Conservation (phyloP, 1,284 basidiomycete genomes). For the Amylostereum areolatum region DNA sequence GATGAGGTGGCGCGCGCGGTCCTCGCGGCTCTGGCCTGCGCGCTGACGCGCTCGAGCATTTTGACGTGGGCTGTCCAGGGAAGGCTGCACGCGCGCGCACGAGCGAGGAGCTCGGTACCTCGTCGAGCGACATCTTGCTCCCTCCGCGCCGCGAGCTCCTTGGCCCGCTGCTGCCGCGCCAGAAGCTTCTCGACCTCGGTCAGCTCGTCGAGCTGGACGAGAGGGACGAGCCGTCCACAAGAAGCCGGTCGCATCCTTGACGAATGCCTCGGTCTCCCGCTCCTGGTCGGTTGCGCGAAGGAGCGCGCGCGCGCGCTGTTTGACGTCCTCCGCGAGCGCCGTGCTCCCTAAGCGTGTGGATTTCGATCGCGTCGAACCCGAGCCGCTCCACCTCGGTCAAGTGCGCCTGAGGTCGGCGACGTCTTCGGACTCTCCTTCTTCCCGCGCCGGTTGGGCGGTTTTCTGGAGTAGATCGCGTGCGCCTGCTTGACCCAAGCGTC, state of each 20-base stretch:
- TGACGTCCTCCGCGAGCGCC: slow-evolving; percentile 62
- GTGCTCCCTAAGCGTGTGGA: slow-evolving; percentile 53
- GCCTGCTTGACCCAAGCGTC: slow-evolving; percentile 82
- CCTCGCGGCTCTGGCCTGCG: slow-evolving; percentile 68
- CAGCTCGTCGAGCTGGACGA: slow-evolving; percentile 62
- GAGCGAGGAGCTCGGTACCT: slow-evolving; percentile 61
- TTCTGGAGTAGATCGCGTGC: slow-evolving; percentile 64
- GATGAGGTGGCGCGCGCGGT: slow-evolving; percentile 54
- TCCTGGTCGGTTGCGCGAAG: slow-evolving; percentile 29
- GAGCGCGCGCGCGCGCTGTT: slow-evolving; percentile 44
- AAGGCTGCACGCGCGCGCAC: slow-evolving; percentile 67
- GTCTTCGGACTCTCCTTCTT: slow-evolving; percentile 65
- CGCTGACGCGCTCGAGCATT: slow-evolving; percentile 50
- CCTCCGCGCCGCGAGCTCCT: too few species aligned
- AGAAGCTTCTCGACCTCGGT: background rate
- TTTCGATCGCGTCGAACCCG: slow-evolving; percentile 78
- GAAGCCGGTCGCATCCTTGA: slow-evolving; percentile 67
- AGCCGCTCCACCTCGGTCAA: slow-evolving; percentile 67
- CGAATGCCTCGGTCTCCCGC: slow-evolving; percentile 48
- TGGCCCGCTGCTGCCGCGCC: too few species aligned
- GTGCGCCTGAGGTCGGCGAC: slow-evolving; percentile 63
- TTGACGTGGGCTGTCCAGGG: slow-evolving; percentile 56
- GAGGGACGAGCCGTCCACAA: slow-evolving; percentile 61
- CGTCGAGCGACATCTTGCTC: slow-evolving; percentile 49
- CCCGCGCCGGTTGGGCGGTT: slow-evolving; percentile 69